These are phyloP conservation scores for Aurifilum marmelostoma DNA, from an alignment of 2,329 filamentous ascomycete species.

Conservation along the genomic window DNA sequence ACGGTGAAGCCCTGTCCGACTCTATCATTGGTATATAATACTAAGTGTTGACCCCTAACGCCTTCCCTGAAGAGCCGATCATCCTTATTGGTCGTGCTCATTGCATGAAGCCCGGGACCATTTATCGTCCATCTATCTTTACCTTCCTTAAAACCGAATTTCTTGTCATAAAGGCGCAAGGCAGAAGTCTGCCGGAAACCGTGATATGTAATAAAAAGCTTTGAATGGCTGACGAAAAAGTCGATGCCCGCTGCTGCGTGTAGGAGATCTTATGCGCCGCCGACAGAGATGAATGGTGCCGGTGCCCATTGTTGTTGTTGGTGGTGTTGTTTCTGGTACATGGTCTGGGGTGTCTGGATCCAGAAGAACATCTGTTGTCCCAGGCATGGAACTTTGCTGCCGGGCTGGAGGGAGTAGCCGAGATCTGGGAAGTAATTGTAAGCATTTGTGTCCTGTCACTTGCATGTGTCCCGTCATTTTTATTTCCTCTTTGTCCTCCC, in stretches of 20 bases:
- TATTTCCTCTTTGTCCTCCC: too few relatives aligned
- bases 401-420: conserved; percentile 23
- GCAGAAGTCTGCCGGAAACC: neutral
- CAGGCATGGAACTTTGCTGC: conserved; percentile 27
- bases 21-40: neutral
- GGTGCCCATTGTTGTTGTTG: conserved; percentile 16
- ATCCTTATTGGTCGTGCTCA: neutral
- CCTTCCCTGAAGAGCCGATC: neutral
- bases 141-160: too few relatives aligned
- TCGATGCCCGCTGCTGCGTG: neutral
- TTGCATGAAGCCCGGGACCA: neutral
- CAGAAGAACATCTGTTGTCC: conserved; percentile 29
- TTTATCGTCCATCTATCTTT: neutral
- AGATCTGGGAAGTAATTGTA: conserved; percentile 27
- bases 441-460: conserved; percentile 19
- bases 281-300: conserved; percentile 14
- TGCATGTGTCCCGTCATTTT: neutral
- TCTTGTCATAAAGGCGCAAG: neutral
- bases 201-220: neutral
- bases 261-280: neutral
- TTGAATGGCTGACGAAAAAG: neutral
- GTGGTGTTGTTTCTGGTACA: conserved; percentile 17
- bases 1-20: neutral
- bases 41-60: neutral
- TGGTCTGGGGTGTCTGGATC: conserved; percentile 9